Base-by-base conservation (phyloP, 306 rosid genomes). In the Castanospermum australe region DNA sequence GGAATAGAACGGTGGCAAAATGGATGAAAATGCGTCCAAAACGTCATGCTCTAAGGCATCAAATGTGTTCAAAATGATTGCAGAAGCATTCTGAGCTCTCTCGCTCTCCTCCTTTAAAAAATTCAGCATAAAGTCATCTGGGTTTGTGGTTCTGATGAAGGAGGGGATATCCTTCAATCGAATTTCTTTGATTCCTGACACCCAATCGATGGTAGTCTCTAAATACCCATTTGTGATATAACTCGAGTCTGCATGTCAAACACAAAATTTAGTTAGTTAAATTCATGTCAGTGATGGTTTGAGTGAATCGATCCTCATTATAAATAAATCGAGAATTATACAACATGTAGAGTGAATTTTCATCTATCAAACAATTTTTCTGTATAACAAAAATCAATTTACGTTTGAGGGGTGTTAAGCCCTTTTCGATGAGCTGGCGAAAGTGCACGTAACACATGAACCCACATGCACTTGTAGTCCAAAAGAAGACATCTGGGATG, bases 391-490 rank as follows among this genome's bases (percentile, higher is more conserved):
- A 51, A 51, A 51, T 18, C 1, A 48, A 24, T 38, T 25, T 73
- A 91, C 93, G 92, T 90, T 90, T 90, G 2, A 92, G 86, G 12
- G 93, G 94, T 1, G 47, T 22, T 24, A 84, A 2, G 15, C 86
- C 91, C 12, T 76, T 75, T 0, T 81, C 55, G 10, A 81, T 14
- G 42, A 88, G 80, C 1, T 73, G 42, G 5, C 10, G 57, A 42
- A 22, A 84, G 0, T 86, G 85, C 1, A 68, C 5, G 12, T 79
- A 91, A 5, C 84, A 85, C 71, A 86, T 44, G 73, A 84, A 84
- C 0, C 92, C 91, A 79, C 97, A 91, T 1, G 90, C 86, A 38
- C 90, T 86, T 0, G 84, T 45, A 0, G 93, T 86, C 89, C 88
- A 88, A 15, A 89, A 83, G 0, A 86, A 35, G 7, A 86, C 92